These are phyloP conservation scores for Cladosporium sp. DNA, from an alignment of 2,329 filamentous ascomycete genomes.

Conservation along the genomic window DNA sequence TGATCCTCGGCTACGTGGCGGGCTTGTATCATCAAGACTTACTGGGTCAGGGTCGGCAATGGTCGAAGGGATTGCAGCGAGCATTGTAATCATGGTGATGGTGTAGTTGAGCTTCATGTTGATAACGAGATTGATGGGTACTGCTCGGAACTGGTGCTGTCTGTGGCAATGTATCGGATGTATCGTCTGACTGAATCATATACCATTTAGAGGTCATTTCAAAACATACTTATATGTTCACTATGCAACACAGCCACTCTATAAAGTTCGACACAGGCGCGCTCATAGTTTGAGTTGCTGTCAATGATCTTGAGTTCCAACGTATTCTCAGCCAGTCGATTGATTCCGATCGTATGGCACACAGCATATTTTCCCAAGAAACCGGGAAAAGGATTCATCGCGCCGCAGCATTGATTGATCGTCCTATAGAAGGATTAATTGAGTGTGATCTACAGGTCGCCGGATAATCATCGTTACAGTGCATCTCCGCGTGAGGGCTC, in stretches of 20 bases:
- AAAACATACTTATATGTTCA: not conserved
- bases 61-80: not conserved
- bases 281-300: not conserved
- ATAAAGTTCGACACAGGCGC: not conserved
- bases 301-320: not conserved
- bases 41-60: not conserved
- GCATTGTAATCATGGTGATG: not conserved
- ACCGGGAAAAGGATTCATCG: not conserved
- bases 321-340: not conserved
- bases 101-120: slow-evolving; percentile 1
- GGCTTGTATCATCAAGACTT: not conserved
- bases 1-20: not conserved
- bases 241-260: not conserved
- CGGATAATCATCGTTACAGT: not conserved
- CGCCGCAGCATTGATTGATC: not conserved
- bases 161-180: not conserved
- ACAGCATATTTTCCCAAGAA: not conserved
- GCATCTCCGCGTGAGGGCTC: not conserved
- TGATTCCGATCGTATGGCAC: not conserved
- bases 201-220: not conserved
- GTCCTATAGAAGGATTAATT: not conserved
- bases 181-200: not conserved
- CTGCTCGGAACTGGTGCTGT: not conserved
- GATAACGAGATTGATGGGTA: not conserved
- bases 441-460: not conserved